A percentile compares a stretch with the other conserved stretches of the same genome.
phyloP scores from a whole-genome alignment of 176 grass and related monocot genomes.

The Puccinellia tenuiflora region DNA sequence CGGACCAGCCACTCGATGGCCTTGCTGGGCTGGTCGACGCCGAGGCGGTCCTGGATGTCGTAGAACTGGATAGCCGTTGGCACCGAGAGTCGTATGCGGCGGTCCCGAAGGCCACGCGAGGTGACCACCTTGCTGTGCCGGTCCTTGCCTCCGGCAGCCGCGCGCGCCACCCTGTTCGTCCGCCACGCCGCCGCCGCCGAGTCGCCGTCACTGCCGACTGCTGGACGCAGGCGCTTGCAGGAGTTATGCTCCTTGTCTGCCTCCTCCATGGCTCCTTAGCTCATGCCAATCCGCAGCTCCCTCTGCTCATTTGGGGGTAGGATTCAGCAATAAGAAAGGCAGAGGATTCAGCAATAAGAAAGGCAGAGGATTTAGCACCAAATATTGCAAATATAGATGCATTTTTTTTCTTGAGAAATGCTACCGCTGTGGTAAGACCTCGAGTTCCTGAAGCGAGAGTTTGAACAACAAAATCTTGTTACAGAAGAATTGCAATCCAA shows the following conservation, averaged over 20 bases:
- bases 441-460: no score
- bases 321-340: background rate
- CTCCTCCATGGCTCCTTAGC: conserved; percentile 28
- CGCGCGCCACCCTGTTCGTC: conserved; percentile 41
- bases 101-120: conserved; percentile 62
- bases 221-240: conserved; percentile 33
- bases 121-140: conserved; percentile 93
- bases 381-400: background rate
- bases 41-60: conserved; percentile 84
- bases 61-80: conserved; percentile 86
- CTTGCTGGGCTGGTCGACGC: conserved; percentile 83
- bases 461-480: no score
- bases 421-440: background rate
- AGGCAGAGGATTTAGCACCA: background rate
- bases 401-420: background rate
- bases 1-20: conserved; percentile 86
- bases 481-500: background rate
- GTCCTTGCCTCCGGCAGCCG: conserved; percentile 63
- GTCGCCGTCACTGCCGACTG: background rate
- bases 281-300: conserved; percentile 25
- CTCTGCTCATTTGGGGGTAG: conserved; percentile 10
- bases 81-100: conserved; percentile 64
- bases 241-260: conserved; percentile 28
- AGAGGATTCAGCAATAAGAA: background rate
- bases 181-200: conserved; percentile 25